Evolutionary conservation across 75 land plant genomes (phyloP).

Genomic region (Cryptomeria japonica): DNA sequence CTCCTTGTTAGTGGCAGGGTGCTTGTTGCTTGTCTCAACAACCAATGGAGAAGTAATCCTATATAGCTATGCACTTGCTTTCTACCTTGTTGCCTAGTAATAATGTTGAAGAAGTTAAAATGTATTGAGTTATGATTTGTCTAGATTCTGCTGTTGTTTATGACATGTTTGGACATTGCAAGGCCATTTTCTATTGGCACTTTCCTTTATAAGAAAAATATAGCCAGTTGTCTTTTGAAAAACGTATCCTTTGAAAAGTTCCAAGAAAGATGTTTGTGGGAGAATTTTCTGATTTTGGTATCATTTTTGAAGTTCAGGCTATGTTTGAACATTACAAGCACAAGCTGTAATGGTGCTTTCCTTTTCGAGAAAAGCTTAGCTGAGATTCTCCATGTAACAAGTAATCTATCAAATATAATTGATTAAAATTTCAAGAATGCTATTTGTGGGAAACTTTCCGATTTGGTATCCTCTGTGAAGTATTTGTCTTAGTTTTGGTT

Average conservation of each 20-base stretch:
- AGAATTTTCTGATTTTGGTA: not conserved
- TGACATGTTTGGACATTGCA: not conserved
- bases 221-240: not conserved
- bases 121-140: not conserved
- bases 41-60: not conserved
- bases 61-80: not conserved
- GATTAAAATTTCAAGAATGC: too few species aligned
- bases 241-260: not conserved
- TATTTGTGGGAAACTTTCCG: too few species aligned
- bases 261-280: not conserved
- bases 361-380: too few species aligned
- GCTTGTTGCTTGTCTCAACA: not conserved
- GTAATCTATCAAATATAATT: too few species aligned
- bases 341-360: too few species aligned
- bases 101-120: not conserved
- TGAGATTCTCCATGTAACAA: too few species aligned
- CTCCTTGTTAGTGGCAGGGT: not conserved
- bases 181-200: not conserved
- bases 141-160: not conserved
- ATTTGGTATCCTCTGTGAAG: too few species aligned
- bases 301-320: not conserved
- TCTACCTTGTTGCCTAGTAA: not conserved
- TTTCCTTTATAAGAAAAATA: not conserved
- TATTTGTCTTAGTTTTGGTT: too few species aligned
- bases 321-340: not conserved